phyloP scores from a whole-genome alignment of 108 stramenopile species.

The Bacterosira constricta region DNA sequence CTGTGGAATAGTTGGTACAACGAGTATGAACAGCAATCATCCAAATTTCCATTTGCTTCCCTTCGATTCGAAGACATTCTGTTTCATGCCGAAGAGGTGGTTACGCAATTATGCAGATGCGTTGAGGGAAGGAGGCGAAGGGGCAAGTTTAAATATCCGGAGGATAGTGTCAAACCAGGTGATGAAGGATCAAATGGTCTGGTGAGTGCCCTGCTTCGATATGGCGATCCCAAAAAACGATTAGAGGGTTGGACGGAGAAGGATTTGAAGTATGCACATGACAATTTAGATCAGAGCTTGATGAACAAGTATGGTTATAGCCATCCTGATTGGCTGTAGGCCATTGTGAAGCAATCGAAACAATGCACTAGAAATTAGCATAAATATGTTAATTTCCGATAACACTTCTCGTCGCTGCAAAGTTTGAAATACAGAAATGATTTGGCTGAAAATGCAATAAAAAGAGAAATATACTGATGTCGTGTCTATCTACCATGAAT shows the following conservation, averaged over 20 bases:
- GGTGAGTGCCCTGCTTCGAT: constrained; percentile 7
- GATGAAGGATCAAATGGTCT: constrained; percentile 39
- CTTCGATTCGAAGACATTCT: constrained; percentile 76
- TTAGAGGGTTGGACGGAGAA: constrained; percentile 16
- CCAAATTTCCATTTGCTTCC: constrained; percentile 48
- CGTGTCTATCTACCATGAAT: too few relatives aligned
- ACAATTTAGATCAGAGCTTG: constrained; percentile 7
- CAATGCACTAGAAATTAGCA: too few relatives aligned
- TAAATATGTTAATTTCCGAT: too few relatives aligned
- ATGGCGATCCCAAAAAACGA: constrained; percentile 18
- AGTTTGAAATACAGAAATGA: too few relatives aligned
- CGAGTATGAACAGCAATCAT: constrained; percentile 37
- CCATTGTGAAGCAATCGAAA: too few relatives aligned
- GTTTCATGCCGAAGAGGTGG: constrained; percentile 57
- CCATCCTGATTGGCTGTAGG: constrained; percentile 6
- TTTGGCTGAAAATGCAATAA: too few relatives aligned
- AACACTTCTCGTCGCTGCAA: too few relatives aligned
- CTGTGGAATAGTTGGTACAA: constrained; percentile 77
- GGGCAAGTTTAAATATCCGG: constrained; percentile 47
- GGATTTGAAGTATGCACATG: constrained; percentile 14
- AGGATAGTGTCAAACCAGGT: constrained; percentile 59
- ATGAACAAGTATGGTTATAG: constrained; percentile 15
- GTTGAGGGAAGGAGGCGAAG: constrained; percentile 60
- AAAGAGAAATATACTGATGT: too few relatives aligned
- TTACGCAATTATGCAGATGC: constrained; percentile 64